Conservation (phyloP, 139 green algal species). For the Deuterostichococcus epilithicus region DNA sequence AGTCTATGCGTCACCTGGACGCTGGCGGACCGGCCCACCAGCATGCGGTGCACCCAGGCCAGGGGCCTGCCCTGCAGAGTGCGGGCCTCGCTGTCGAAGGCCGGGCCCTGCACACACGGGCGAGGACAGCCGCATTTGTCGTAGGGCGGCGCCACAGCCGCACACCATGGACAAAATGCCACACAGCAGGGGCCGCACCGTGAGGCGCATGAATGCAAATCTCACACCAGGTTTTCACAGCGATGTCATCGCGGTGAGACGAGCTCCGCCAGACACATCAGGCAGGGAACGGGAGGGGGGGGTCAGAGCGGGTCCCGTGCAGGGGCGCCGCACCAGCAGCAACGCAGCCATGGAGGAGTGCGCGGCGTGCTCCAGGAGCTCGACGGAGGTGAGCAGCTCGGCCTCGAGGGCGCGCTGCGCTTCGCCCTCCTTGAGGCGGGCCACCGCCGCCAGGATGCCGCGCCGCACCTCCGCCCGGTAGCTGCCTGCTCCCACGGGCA, state of each 20-base stretch:
- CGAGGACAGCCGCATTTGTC: not conserved
- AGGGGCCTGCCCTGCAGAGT: conserved; percentile 27
- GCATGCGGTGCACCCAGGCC: conserved; percentile 50
- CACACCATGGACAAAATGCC: too few relatives aligned
- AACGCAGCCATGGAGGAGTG: conserved; percentile 67
- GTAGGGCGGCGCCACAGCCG: not conserved
- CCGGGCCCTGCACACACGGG: conserved; percentile 32
- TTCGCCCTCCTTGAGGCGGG: conserved; percentile 53
- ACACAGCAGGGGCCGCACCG: too few relatives aligned
- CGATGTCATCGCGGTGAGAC: too few relatives aligned
- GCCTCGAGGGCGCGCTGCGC: conserved; percentile 35
- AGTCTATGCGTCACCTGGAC: too few relatives aligned
- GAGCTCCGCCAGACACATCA: too few relatives aligned
- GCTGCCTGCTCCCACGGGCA: conserved; percentile 5
- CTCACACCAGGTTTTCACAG: too few relatives aligned
- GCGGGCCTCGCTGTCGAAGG: conserved; percentile 53
- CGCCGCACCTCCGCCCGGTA: conserved; percentile 18
- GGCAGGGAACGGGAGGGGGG: too few relatives aligned
- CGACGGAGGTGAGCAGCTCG: conserved; percentile 28
- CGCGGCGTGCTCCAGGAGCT: conserved; percentile 57
- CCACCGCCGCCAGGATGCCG: conserved; percentile 9
- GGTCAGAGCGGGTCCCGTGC: too few relatives aligned
- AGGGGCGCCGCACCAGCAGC: conserved; percentile 41
- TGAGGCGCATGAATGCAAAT: too few relatives aligned
- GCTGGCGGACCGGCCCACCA: conserved; percentile 8